phyloP scores from a whole-genome alignment of 1,284 basidiomycete species.

The Pseudozyma sp. region DNA sequence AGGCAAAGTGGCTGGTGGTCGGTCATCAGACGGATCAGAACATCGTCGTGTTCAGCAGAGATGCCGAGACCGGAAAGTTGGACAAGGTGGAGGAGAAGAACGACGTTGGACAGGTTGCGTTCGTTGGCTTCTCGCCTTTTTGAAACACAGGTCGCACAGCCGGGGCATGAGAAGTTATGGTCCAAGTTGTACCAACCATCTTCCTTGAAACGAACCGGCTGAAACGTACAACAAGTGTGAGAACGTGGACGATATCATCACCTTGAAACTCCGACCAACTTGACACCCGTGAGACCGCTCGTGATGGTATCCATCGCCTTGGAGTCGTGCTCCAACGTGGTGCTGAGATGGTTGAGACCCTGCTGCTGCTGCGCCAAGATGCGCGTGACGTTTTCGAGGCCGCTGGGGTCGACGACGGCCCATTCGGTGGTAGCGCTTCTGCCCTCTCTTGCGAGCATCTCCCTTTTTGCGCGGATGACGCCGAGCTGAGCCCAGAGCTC shows the following conservation, averaged over 20 bases:
- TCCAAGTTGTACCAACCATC: too few relatives aligned
- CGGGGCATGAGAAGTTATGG: too few relatives aligned
- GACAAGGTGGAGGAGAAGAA: conserved; percentile 8
- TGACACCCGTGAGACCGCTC: conserved; percentile 54
- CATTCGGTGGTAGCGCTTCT: conserved; percentile 57
- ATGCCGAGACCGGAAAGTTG: conserved; percentile 27
- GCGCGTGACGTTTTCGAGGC: conserved; percentile 57
- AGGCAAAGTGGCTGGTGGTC: conserved; percentile 44
- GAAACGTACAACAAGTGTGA: too few relatives aligned
- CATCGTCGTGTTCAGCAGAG: conserved; percentile 45
- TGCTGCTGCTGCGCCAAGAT: conserved; percentile 64
- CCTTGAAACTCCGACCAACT: conserved; percentile 54
- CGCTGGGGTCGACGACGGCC: conserved; percentile 65
- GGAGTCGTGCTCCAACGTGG: conserved; percentile 56
- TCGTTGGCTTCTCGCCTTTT: conserved; percentile 52
- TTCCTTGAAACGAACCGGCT: too few relatives aligned
- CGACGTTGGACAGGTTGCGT: conserved; percentile 39
- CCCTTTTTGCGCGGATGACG: conserved; percentile 57
- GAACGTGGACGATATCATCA: neutral
- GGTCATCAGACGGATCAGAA: conserved; percentile 52
- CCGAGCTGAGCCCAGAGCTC: conserved; percentile 67
- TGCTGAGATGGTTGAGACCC: conserved; percentile 62
- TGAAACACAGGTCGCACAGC: neutral
- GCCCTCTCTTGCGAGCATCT: conserved; percentile 48
- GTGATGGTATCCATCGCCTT: conserved; percentile 63